Base-by-base conservation (phyloP, 1,139 yeast genomes). In the Suhomyces maxii region DNA sequence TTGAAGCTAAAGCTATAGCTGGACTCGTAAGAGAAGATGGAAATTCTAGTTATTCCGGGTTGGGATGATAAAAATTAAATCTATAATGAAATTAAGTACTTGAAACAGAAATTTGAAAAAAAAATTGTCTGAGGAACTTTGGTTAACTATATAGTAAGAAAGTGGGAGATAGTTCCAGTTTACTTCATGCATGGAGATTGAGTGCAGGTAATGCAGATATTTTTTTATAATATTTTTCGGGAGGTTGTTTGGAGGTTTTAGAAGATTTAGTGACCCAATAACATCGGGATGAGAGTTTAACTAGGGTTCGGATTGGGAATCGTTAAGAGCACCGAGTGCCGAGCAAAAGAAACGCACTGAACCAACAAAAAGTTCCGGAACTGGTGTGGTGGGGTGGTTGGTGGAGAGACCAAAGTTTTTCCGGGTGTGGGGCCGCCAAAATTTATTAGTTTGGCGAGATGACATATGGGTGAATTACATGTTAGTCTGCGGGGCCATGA, bases 371-470 rank as follows among this genome's bases (percentile, higher is more conserved):
- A 26, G 6, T 10, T 25, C 23, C 39, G 23, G 23, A 28, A 37
- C 39, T 26, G 30, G 26, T 13, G 14, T 31, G 25, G 32, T 12
- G 13, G 28, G 37, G 39, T 37, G 26, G 23, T 37, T 34, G 43
- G 35, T 40, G 18, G 23, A 6, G 18, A 41, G 33, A 23, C 33
- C 40, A 47, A 48, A 48, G 51, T 48, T 48, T 45, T 48, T 48
- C 51, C 51, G 51, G n/a, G 4, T 8, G 33, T 26, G 39, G 14
- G 28, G 39, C 11, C 11, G 31, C 9, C 31, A 9, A 9, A 28
- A 28, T 9, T 28, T 28, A 7, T 2, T 7, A 11, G 7, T 8
- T 28, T 28, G 31, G 31, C 6, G 31, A 28, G 31, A 28, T 28
- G 31, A 28, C 7, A 9, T 28, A 28, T 7, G 31, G 31, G 31